Conservation (phyloP, 768 basidiomycete species). For the Rhizopogon vinicolor region DNA sequence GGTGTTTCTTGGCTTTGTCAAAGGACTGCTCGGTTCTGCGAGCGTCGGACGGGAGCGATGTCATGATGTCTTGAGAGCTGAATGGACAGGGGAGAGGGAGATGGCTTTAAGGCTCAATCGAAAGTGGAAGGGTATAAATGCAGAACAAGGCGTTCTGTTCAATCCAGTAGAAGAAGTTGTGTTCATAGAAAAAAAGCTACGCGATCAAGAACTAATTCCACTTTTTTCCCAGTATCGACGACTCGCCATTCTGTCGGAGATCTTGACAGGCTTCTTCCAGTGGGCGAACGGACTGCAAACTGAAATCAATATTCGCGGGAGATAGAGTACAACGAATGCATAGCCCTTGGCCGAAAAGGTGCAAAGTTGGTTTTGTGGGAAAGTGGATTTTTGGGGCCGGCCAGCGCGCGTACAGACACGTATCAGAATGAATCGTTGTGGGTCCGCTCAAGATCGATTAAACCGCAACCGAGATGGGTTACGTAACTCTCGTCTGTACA, state of each 20-base stretch:
- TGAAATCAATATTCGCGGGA: conserved; percentile 34
- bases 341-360: conserved; percentile 29
- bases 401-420: conserved; percentile 23
- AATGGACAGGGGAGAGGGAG: conserved; percentile 18
- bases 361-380: conserved; percentile 26
- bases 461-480: conserved; percentile 31
- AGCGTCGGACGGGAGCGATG: conserved; percentile 15
- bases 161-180: conserved; percentile 28
- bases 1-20: conserved; percentile 31
- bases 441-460: conserved; percentile 36
- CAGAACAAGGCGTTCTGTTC: conserved; percentile 18
- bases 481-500: conserved; percentile 25
- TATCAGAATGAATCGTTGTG: conserved; percentile 22
- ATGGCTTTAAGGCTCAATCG: conserved; percentile 19
- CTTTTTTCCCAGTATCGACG: conserved; percentile 30
- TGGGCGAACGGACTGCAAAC: conserved; percentile 16
- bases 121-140: conserved; percentile 24
- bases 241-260: conserved; percentile 32
- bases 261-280: conserved; percentile 26
- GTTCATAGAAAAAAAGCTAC: conserved; percentile 33
- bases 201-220: conserved; percentile 34
- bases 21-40: conserved; percentile 26
- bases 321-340: conserved; percentile 25
- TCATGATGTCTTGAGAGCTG: conserved; percentile 13
- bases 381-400: conserved; percentile 19